These are phyloP conservation scores for Fallopia convolvulus DNA, from an alignment of 148 eudicot species.

Conservation along the genomic window DNA sequence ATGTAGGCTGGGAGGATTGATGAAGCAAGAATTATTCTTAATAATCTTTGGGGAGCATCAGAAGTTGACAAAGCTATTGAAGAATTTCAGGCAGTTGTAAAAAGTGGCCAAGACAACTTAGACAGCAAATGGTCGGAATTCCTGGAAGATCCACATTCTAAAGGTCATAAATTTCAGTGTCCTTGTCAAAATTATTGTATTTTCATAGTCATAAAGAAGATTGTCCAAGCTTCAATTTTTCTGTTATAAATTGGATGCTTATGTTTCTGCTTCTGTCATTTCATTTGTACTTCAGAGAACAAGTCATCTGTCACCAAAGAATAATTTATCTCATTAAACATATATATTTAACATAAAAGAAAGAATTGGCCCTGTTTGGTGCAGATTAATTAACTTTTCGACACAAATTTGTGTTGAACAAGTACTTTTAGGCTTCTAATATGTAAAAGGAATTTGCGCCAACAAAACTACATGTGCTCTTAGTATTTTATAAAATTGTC, in stretches of 20 bases:
- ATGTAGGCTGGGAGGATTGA: conserved; percentile 55
- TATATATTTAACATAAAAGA: neutral
- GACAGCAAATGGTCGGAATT: conserved; percentile 67
- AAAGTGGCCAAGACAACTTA: conserved; percentile 34
- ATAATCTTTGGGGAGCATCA: conserved; percentile 58
- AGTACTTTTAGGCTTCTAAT: neutral
- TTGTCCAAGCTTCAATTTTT: neutral
- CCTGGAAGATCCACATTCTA: conserved; percentile 63
- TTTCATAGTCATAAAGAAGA: no score
- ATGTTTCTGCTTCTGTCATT: no score
- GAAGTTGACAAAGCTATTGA: conserved; percentile 61
- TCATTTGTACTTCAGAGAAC: neutral
- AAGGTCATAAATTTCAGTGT: conserved; percentile 35
- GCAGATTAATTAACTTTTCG: neutral
- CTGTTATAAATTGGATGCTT: no score
- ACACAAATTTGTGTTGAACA: neutral
- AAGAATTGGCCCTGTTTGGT: neutral
- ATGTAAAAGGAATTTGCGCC: no score
- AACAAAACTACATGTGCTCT: neutral
- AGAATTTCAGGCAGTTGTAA: conserved; percentile 52
- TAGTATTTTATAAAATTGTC: neutral
- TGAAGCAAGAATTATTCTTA: conserved; percentile 49
- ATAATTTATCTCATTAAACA: neutral
- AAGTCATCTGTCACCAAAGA: neutral
- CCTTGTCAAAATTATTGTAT: neutral